phyloP scores from a whole-genome alignment of 805 yeast species.

The Candida suzukii region DNA sequence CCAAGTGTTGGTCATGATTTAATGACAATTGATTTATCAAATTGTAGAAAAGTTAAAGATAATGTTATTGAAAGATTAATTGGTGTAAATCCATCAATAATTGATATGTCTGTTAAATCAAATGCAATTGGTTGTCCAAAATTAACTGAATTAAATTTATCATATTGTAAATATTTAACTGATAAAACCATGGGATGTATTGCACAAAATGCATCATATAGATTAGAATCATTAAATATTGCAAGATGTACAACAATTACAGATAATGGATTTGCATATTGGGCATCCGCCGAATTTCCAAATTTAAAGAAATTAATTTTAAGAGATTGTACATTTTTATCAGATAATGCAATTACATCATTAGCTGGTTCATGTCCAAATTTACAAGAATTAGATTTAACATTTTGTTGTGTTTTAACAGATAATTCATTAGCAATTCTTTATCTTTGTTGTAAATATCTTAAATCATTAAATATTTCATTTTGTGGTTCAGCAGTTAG shows the following conservation, averaged over 20 bases:
- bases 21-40: constrained; percentile 57
- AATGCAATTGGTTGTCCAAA: constrained; percentile 49
- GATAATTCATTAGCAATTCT: constrained; percentile 63
- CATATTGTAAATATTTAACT: constrained; percentile 73
- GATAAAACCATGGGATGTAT: constrained; percentile 61
- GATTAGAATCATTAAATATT: constrained; percentile 50
- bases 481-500: constrained; percentile 80
- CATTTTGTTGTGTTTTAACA: constrained; percentile 70
- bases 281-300: constrained; percentile 54
- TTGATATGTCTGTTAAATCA: background rate
- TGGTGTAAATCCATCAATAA: constrained; percentile 36
- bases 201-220: constrained; percentile 48
- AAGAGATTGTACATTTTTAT: constrained; percentile 68
- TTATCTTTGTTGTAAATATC: constrained; percentile 55
- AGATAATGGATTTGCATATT: constrained; percentile 62
- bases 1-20: constrained; percentile 55
- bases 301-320: constrained; percentile 44
- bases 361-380: constrained; percentile 56
- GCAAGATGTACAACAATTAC: constrained; percentile 76
- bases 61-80: constrained; percentile 63
- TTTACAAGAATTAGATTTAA: constrained; percentile 50
- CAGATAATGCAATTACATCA: constrained; percentile 56
- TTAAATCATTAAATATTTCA: constrained; percentile 49
- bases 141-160: constrained; percentile 45
- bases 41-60: constrained; percentile 69